Base-by-base conservation (phyloP, 352 stramenopile genomes). In the Pythium brachiatum region DNA sequence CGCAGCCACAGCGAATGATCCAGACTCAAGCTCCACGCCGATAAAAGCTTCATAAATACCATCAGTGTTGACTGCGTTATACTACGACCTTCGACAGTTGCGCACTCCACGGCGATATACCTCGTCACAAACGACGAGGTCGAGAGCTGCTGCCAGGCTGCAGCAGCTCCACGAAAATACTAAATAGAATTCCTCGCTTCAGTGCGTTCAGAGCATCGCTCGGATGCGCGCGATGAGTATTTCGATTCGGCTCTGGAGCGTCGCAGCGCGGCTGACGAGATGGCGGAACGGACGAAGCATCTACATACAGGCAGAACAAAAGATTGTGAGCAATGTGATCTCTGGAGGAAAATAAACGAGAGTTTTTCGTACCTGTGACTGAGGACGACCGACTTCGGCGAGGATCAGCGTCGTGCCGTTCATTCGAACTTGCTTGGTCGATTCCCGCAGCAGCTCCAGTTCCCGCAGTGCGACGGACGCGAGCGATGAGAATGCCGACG, bases 401-500 rank as follows among this genome's bases (percentile, higher is more conserved):
- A 90, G 65, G 38, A 90, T 90, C 57, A 85, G 62, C 9, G 75
- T 84, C 46, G 79, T 80, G 54, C 78, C 81, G 31, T 71, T 88
- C 18, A 78, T 83, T n/a, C 81, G 81, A 41, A 90, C 81, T 46
- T 88, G 78, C 60, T 85, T 78, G 7, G 79, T 81, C n/a, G 81
- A 76, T 18, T 73, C 74, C 2, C 66, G 64, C 13, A 90, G 70
- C 52, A 88, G 61, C 44, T 89, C 72, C 57, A 90, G 62, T 59
- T 90, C 81, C 4, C 77, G 60, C 21, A 87, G 32, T 2, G 85
- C 76, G 15, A 70, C 57, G 0, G 47, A 44, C 31, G 73, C 70
- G 34, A 90, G 56, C 20, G 72, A 79, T n/a, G 64, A 65, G 16
- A 88, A 78, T 21, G 76, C 64, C 0, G 74, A 70, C 0, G 57